These are phyloP conservation scores for Saccharata proteae DNA, from an alignment of 2,329 filamentous ascomycete genomes.

Conservation along the genomic window DNA sequence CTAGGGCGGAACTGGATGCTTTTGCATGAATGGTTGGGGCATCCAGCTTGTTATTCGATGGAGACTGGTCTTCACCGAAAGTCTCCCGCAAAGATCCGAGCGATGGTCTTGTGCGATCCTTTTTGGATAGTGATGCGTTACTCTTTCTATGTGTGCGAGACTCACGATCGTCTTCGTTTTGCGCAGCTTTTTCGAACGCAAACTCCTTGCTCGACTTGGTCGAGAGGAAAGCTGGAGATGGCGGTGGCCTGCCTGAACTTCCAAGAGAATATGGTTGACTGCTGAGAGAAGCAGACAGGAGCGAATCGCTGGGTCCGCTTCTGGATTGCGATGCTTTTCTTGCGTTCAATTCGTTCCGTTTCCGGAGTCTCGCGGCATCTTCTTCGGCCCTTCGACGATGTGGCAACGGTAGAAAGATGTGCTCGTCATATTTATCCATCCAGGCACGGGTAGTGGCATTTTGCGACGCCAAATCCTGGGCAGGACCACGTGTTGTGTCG, in stretches of 20 bases:
- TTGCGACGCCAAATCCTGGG: slow-evolving; percentile 4
- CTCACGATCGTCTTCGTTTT: too few species aligned
- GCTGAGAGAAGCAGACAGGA: slow-evolving; percentile 20
- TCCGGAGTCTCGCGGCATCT: slow-evolving; percentile 3
- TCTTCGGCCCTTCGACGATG: slow-evolving; percentile 10
- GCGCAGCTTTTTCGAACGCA: too few species aligned
- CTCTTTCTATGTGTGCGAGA: too few species aligned
- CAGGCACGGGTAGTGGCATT: slow-evolving; percentile 12
- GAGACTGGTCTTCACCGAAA: too few species aligned
- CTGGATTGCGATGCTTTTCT: slow-evolving; percentile 3
- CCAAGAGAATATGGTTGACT: slow-evolving; percentile 14
- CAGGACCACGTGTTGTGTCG: slow-evolving; percentile 2
- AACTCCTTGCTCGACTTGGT: neutral
- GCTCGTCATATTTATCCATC: slow-evolving; percentile 28
- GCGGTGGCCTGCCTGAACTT: slow-evolving; percentile 15
- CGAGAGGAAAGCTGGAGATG: slow-evolving; percentile 1
- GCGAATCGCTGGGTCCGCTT: slow-evolving; percentile 4
- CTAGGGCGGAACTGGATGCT: too few species aligned
- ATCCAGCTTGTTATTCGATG: too few species aligned
- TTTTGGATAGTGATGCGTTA: too few species aligned
- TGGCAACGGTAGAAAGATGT: slow-evolving; percentile 18
- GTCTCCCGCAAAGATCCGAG: too few species aligned
- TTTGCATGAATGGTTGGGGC: too few species aligned
- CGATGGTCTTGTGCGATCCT: too few species aligned
- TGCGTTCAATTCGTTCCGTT: slow-evolving; percentile 6